Conservation (phyloP, 192 early-diverging fungal species). For the Coemansia sp. region DNA sequence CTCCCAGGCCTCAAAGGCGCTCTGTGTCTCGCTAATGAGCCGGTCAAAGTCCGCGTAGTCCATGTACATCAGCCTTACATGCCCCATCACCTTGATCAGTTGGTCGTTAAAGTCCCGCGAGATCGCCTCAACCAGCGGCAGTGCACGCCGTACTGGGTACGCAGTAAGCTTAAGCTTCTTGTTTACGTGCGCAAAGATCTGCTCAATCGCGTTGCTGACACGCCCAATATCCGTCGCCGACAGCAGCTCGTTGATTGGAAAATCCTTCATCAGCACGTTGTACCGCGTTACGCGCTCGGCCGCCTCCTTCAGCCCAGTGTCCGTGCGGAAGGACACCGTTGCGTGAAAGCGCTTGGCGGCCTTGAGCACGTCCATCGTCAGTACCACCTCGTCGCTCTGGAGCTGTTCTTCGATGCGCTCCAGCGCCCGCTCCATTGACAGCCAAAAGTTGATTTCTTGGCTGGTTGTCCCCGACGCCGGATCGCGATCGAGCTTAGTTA, state of each 20-base stretch:
- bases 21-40: conserved; percentile 77
- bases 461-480: conserved; percentile 87
- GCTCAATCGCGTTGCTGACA: conserved; percentile 68
- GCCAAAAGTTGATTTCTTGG: conserved; percentile 99
- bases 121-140: conserved; percentile 93
- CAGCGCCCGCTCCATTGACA: conserved; percentile 92
- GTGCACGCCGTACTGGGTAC: conserved; percentile 87
- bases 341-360: conserved; percentile 98
- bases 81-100: conserved; percentile 81
- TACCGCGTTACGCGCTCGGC: conserved; percentile 89
- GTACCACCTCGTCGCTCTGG: conserved; percentile 83
- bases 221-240: conserved; percentile 90
- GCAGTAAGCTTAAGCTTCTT: conserved; percentile 95
- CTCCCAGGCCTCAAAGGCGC: conserved; percentile 93
- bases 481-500: conserved; percentile 92
- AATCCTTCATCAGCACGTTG: conserved; percentile 98
- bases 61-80: conserved; percentile 91
- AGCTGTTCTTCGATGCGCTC: conserved; percentile 93
- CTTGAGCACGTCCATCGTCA: conserved; percentile 92
- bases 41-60: conserved; percentile 90
- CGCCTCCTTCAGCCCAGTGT: conserved; percentile 96
- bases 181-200: conserved; percentile 94
- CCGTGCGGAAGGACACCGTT: conserved; percentile 94
- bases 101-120: conserved; percentile 94
- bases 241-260: conserved; percentile 95